A percentile compares a stretch with the other conserved stretches of the same genome.
Conservation (phyloP, 495 filamentous ascomycete genomes). For the Penicillium crystallinum region DNA sequence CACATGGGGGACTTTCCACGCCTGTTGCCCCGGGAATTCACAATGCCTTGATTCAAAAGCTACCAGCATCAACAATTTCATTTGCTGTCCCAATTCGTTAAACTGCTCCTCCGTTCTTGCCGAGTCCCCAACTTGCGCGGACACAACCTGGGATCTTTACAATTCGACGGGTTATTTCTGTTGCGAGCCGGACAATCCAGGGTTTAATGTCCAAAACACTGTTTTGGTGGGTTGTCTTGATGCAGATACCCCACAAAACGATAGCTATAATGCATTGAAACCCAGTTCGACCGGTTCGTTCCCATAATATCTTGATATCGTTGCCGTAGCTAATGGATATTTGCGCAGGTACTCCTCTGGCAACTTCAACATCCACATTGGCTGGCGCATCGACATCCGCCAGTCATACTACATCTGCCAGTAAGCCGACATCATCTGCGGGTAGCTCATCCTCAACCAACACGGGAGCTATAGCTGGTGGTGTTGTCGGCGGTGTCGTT, state of each 20-base stretch:
- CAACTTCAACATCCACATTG: neutral
- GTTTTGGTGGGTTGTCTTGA: neutral
- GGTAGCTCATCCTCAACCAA: neutral
- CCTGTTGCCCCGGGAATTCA: neutral
- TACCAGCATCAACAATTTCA: neutral
- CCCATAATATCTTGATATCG: neutral
- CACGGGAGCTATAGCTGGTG: slow-evolving; percentile 1
- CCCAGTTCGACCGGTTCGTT: neutral
- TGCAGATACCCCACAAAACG: neutral
- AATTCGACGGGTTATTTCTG: neutral
- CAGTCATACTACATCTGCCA: neutral
- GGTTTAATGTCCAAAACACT: neutral
- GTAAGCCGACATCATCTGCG: neutral
- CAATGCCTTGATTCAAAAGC: neutral
- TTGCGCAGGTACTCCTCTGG: neutral
- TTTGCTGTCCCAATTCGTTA: neutral
- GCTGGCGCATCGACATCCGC: neutral
- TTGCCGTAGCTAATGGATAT: neutral
- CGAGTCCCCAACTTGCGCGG: neutral
- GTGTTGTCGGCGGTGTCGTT: slow-evolving; percentile 2
- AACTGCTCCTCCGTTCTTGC: neutral
- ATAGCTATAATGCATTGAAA: neutral
- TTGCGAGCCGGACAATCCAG: neutral
- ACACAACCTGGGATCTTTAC: neutral
- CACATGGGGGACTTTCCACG: neutral